A percentile compares a stretch with the other conserved stretches of the same genome.
These are phyloP conservation scores for Claviceps arundinis DNA, from an alignment of 2,329 filamentous ascomycete species.

Conservation along the genomic window DNA sequence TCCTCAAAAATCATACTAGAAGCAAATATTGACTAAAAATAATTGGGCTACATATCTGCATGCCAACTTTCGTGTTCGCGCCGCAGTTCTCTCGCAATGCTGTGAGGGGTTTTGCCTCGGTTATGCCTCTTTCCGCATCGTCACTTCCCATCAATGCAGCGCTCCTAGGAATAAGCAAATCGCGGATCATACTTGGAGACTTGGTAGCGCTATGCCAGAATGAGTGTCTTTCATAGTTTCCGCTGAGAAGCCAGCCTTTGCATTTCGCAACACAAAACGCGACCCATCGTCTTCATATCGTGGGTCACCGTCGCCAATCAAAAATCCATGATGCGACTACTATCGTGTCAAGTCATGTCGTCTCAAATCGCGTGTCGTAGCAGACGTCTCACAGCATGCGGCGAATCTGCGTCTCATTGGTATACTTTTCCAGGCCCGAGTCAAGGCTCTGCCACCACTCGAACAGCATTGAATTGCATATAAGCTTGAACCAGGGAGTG, in stretches of 20 bases:
- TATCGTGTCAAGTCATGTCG: background rate
- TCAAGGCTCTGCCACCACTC: constrained; percentile 92
- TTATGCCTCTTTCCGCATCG: background rate
- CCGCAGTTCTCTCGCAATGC: background rate
- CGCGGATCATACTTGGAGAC: background rate
- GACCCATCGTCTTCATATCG: background rate
- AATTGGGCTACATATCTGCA: background rate
- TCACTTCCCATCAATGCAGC: background rate
- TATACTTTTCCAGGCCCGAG: constrained; percentile 68
- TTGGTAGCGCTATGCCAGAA: background rate
- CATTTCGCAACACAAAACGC: background rate
- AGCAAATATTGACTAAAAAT: background rate
- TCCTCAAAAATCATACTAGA: background rate
- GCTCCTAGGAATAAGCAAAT: background rate
- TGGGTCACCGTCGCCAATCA: background rate
- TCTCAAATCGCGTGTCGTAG: background rate
- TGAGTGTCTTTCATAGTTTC: background rate
- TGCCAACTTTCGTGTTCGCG: background rate
- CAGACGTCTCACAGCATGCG: constrained; percentile 46
- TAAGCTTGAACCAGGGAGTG: constrained; percentile 98
- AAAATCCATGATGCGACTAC: background rate
- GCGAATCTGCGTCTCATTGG: constrained; percentile 74
- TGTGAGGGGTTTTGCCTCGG: background rate
- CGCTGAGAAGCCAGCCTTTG: background rate
- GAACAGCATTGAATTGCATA: constrained; percentile 94